Base-by-base conservation (phyloP, 2,329 filamentous ascomycete species). In the Corynespora cassiicola region DNA sequence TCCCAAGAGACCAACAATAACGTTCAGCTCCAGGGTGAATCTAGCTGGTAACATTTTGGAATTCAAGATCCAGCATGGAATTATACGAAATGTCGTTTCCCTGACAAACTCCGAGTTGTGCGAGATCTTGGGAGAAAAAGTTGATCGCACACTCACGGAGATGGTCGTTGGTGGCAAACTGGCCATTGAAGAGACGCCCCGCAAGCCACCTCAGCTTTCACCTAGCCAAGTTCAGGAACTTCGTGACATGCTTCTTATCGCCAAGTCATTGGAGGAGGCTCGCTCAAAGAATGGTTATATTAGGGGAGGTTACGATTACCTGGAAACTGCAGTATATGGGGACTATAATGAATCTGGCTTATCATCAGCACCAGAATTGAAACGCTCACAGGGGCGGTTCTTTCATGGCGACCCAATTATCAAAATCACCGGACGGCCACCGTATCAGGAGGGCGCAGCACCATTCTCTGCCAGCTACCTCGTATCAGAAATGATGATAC, bases 11-110 rank as follows among this genome's bases (percentile, higher is more conserved):
- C 80, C 81, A 2, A 76, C 76, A 10, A 63, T 86, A 20, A 85
- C 82, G 1, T 80, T 85, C 55, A 84, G 80, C 52, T 77, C 78
- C 6, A 76, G 75, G 41, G 56, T 85, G 25, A 72, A 80, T 44
- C 47, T 58, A 1, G 50, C 72, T 14, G 82, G 81, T 7, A 67
- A 76, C 4, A 71, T 80, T 3, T 51, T 82, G 2, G 80, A 84
- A 20, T 74, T 69, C 6, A 75, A 77, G 28, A 70, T 86, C 14
- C 66, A 67, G 21, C 72, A 78, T 20, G 81, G 81, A 2, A 74
- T 66, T 7, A 64, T 82, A 14, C 71, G 71, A 5, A 83, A 84
- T 31, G 75, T 84, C 2, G 62, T 79, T 12, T 72, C 69, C 17
- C 50, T 84, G 10, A 81, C 78, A 2, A 75, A 75, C 14, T 59